Evolutionary conservation across 306 rosid genomes (phyloP).

Genomic region (Medicago truncatula): DNA sequence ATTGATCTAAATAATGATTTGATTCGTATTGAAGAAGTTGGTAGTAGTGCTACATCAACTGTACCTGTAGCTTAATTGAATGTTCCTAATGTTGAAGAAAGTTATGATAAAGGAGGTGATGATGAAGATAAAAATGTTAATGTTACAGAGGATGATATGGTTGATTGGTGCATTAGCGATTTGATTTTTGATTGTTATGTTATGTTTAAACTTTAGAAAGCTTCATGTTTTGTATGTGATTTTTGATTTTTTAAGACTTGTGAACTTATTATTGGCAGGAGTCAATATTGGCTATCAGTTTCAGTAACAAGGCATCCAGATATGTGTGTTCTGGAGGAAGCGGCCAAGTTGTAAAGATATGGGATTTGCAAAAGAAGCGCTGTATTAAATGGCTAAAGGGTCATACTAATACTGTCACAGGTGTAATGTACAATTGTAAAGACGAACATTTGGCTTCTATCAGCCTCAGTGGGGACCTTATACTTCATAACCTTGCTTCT

Average conservation of each 20-base stretch:
- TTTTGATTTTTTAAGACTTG: conserved; percentile 3
- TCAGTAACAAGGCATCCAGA: conserved; percentile 94
- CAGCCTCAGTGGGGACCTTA: conserved; percentile 91
- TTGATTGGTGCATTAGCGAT: background rate
- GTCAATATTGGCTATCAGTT: conserved; percentile 81
- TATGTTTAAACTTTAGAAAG: background rate
- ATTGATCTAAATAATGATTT: background rate
- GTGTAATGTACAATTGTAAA: conserved; percentile 93
- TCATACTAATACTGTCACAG: conserved; percentile 81
- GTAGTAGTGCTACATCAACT: background rate
- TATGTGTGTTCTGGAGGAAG: conserved; percentile 96
- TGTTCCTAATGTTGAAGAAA: background rate
- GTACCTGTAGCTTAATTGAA: conserved; percentile 1
- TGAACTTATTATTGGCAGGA: conserved; percentile 55
- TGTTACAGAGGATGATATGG: background rate
- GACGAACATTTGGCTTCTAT: conserved; percentile 98
- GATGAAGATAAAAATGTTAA: background rate
- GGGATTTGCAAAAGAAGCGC: conserved; percentile 96
- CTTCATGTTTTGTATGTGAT: background rate
- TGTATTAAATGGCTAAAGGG: conserved; percentile 96
- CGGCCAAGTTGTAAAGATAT: conserved; percentile 93
- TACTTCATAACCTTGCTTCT: conserved; percentile 95
- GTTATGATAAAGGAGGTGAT: background rate
- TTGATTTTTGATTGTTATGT: background rate
- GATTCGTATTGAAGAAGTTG: background rate